Evolutionary conservation across 1,284 basidiomycete species (phyloP).

Genomic region (Ceratobasidium sp.): DNA sequence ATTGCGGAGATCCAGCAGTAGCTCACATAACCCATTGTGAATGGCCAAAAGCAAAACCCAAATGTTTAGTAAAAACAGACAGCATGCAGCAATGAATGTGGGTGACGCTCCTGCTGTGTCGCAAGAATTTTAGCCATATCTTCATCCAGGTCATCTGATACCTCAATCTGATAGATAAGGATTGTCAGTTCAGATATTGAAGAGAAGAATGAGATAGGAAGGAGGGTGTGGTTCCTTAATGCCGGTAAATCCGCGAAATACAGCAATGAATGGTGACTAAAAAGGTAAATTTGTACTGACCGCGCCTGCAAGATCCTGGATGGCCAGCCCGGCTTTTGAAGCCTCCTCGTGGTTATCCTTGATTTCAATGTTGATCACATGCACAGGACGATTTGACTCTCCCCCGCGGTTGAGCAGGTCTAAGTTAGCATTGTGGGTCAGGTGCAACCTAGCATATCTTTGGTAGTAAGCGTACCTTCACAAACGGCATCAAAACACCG

Average conservation of each 20-base stretch:
- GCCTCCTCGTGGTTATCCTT: constrained; percentile 99
- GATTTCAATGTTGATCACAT: constrained; percentile 98
- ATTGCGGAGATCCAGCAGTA: neutral
- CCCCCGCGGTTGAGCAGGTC: constrained; percentile 90
- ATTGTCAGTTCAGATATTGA: neutral
- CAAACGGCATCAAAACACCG: constrained; percentile 98
- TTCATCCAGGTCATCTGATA: constrained; percentile 85
- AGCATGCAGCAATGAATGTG: constrained; percentile 91
- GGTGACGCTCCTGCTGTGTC: constrained; percentile 86
- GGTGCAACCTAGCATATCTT: constrained; percentile 42
- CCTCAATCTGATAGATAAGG: constrained; percentile 78
- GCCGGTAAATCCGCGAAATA: constrained; percentile 44
- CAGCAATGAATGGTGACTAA: constrained; percentile 29
- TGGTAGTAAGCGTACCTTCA: constrained; percentile 74
- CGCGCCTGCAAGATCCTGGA: constrained; percentile 90
- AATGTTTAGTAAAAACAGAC: constrained; percentile 81
- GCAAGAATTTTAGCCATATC: constrained; percentile 90
- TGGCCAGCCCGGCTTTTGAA: constrained; percentile 92
- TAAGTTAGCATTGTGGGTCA: constrained; percentile 52
- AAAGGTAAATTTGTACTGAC: constrained; percentile 62
- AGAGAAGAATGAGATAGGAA: constrained; percentile 9
- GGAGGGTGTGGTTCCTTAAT: constrained; percentile 17
- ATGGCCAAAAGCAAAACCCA: neutral
- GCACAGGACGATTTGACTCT: constrained; percentile 92
- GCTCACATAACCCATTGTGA: constrained; percentile 3